phyloP scores from a whole-genome alignment of 225 moss, liverwort and hornwort species.

The Sphagnum contortum region DNA sequence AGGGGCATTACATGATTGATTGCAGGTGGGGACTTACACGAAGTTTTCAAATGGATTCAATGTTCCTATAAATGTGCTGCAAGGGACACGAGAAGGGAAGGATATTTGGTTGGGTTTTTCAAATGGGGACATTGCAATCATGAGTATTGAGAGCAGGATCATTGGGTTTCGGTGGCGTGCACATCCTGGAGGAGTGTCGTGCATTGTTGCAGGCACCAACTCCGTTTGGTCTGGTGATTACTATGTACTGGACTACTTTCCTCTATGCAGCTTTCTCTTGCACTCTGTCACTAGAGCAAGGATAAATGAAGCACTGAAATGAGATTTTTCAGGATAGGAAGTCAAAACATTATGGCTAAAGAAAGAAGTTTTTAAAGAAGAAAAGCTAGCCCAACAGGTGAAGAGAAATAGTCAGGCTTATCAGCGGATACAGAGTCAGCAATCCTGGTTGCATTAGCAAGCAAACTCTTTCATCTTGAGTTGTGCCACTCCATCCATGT shows the following conservation, averaged over 20 bases:
- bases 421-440: no score
- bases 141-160: conserved; percentile 1
- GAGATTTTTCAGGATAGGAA: no score
- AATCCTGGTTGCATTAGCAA: no score
- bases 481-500: no score
- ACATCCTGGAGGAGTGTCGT: conserved; percentile 15
- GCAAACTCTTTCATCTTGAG: no score
- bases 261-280: conserved; percentile 6
- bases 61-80: conserved; percentile 14
- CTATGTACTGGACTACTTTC: conserved; percentile 47
- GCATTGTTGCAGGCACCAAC: conserved; percentile 43
- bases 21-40: not conserved
- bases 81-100: conserved; percentile 3
- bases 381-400: no score
- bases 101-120: conserved; percentile 17
- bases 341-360: no score
- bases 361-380: no score
- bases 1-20: not conserved
- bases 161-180: conserved; percentile 7
- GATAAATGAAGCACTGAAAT: no score
- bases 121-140: conserved; percentile 6
- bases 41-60: conserved; percentile 11
- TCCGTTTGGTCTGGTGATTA: conserved; percentile 67
- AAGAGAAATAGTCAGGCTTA: no score
- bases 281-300: no score